Conservation (phyloP, 306 rosid species). For the Ochetophila trinervis region DNA sequence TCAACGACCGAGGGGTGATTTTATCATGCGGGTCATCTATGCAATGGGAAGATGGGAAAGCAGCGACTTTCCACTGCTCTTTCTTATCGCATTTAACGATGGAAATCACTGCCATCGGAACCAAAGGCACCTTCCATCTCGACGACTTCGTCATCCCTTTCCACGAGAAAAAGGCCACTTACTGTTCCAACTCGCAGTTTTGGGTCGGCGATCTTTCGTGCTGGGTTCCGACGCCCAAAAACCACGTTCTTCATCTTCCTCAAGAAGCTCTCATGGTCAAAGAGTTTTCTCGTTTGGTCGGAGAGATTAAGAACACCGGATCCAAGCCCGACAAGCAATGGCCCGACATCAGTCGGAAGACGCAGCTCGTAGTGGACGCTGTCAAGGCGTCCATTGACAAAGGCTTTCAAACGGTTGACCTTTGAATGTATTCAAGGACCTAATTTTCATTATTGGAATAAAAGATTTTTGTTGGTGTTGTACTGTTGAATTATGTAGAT, state of each 20-base stretch:
- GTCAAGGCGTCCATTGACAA: conserved; percentile 69
- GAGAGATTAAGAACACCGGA: conserved; percentile 38
- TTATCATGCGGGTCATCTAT: conserved; percentile 67
- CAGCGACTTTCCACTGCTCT: conserved; percentile 77
- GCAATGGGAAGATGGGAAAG: conserved; percentile 76
- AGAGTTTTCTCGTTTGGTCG: conserved; percentile 69
- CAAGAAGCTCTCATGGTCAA: conserved; percentile 78
- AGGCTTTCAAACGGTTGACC: conserved; percentile 57
- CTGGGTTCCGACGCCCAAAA: conserved; percentile 55
- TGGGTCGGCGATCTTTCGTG: conserved; percentile 52
- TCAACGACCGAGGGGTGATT: conserved; percentile 60
- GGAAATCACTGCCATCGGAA: conserved; percentile 72
- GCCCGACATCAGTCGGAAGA: conserved; percentile 70
- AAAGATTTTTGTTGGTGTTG: too few relatives aligned
- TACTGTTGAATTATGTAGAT: too few relatives aligned
- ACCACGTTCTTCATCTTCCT: conserved; percentile 60
- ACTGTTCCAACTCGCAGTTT: conserved; percentile 39
- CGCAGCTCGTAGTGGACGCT: conserved; percentile 78
- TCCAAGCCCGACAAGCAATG: conserved; percentile 66
- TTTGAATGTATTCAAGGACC: conserved; percentile 9
- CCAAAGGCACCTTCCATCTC: conserved; percentile 69
- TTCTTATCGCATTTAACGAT: conserved; percentile 63
- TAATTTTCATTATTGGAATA: too few relatives aligned
- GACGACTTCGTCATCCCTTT: conserved; percentile 69
- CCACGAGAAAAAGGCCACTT: conserved; percentile 61